Evolutionary conservation across 116 monocot genomes (phyloP), one percentile per base, ranked within the genome.

Genomic region (Cymodocea nodosa): DNA sequence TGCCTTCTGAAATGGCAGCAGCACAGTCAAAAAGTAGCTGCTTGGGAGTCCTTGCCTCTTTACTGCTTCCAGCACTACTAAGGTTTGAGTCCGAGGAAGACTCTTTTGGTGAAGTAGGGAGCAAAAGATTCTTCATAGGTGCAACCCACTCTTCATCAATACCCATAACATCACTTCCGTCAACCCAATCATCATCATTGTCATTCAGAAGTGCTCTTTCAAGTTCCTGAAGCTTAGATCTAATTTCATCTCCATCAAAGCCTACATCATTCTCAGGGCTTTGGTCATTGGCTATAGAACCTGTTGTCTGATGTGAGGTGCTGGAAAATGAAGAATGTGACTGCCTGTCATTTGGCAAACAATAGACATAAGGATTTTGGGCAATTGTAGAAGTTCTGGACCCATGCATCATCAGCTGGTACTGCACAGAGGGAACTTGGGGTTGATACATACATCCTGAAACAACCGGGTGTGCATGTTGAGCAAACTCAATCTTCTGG

Each of bases 11-110:
- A 69, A 98, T 82, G 39, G 79, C 76, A 30, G 71, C 64, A 3
- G 92, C 98, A 62, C 89, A 92, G 16, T 89, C 84, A 64, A 98
- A 92, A 67, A 98, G 88, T 4, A 98, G 57, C 67, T 85, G 88
- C 67, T 82, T 91, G 9, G 82, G 76, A 44, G 98, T 84, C 54
- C 64, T 69, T 72, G 75, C 50, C 62, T 84, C 86, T 64, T 76
- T 76, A 56, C 9, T 75, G 70, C 85, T 73, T 25, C 64, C 72
- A 19, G 61, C 60, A 66, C 71, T 83, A 49, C 83, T 83, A 16
- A 84, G 19, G 59, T 82, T 86, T 17, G 97, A 91, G 59, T 83
- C 87, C 14, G 87, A 81, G 11, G 84, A 89, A 16, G 74, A 90
- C 25, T 91, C 92, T 57, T 83, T 89, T n/a, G 86, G 82, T 19